Evolutionary conservation across 768 basidiomycete genomes (phyloP), one percentile per base, ranked within the genome.

Genomic region (Mycena rosella): DNA sequence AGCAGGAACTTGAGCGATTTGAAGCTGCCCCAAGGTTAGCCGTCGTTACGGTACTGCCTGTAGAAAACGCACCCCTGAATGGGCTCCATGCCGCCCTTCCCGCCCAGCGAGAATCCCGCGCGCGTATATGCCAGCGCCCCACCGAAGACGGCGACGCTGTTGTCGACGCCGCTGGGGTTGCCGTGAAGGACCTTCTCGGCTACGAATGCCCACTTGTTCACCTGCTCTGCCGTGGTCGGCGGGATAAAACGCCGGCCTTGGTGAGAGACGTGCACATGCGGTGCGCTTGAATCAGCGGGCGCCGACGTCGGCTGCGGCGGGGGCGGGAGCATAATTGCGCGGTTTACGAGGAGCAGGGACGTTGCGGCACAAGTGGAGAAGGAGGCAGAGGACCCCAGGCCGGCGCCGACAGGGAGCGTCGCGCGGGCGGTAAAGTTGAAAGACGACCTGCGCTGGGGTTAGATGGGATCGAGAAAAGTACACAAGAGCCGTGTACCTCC

Each of bases 101-200:
- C 89, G 14, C 45, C 49, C 8, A 68, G 48, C 56, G 86, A 89
- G 69, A 92, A 94, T 65, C 92, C 90, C 72, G 94, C 83, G 62
- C 93, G 88, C 20, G 92, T 94, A 80, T 97, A 99, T 22, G 91
- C 89, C 71, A 99, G 83, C 29, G 96, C 98, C 53, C 97, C 97
- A 22, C 98, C 98, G 74, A 91, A 93, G 0, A 96, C 93, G 18
- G 94, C 87, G 38, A 98, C 95, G 22, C 96, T 93, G 78, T 99
- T 99, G 78, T 99, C 98, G 26, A 99, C 93, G 11, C 98, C 98
- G 73, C 95, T 97, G 3, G 98, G 98, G 74, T 93, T 99, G 0
- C 98, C 98, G 77, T 99, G 98, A 56, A 98, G 81, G 45, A 99
- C 92, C 79, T 99, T 99, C 82, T 99, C 98, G 14, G 92, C 87